Evolutionary conservation across 495 filamentous ascomycete species (phyloP).

Genomic region (Aspergillus carlsbadensis): DNA sequence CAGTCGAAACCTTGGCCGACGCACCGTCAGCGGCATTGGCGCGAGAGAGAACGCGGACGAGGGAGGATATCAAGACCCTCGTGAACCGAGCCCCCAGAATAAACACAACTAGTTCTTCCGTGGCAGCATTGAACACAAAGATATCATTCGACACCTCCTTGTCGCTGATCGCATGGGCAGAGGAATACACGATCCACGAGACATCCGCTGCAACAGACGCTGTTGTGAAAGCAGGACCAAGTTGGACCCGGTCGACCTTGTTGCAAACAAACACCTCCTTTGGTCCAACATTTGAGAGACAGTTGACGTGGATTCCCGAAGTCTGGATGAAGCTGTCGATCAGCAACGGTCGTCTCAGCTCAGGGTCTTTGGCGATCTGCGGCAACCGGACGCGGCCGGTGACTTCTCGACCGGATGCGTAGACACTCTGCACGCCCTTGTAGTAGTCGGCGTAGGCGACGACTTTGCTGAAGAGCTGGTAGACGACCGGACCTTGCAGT

Average conservation of each 20-base stretch:
- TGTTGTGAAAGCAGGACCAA: not conserved
- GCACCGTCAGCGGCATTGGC: not conserved
- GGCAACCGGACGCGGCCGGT: not conserved
- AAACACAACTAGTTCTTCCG: not conserved
- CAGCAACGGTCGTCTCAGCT: not conserved
- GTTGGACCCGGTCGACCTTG: not conserved
- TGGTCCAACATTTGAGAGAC: not conserved
- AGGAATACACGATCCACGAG: not conserved
- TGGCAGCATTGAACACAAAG: not conserved
- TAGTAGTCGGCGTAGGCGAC: conserved; percentile 1
- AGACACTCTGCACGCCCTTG: not conserved
- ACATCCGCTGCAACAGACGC: not conserved
- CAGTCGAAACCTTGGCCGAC: not conserved
- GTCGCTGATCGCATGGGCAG: not conserved
- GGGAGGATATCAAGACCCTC: not conserved
- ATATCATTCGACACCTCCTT: not conserved
- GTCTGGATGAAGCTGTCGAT: conserved; percentile 3
- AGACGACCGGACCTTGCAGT: not conserved
- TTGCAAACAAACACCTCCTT: conserved; percentile 4
- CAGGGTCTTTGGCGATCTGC: not conserved
- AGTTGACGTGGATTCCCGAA: not conserved
- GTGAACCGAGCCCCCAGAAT: not conserved
- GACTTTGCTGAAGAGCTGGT: not conserved
- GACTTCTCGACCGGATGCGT: not conserved
- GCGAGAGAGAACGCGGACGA: not conserved